phyloP scores from a whole-genome alignment of 179 eudicot genomes.

The Amaranthus tricolor region DNA sequence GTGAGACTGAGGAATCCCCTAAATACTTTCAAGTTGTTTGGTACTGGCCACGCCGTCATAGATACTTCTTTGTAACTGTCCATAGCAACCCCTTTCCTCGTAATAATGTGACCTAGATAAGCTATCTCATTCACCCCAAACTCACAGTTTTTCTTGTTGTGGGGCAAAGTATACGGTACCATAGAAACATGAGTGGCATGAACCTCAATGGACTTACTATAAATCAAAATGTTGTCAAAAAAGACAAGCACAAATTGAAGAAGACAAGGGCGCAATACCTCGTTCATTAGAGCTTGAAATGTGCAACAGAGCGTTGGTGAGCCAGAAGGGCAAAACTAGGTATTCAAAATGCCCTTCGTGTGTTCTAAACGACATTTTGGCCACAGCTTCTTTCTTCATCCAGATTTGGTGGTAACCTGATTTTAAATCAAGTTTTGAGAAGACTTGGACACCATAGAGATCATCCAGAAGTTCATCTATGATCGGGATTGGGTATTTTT shows the following conservation, averaged over 20 bases:
- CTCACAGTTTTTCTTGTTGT: too few relatives aligned
- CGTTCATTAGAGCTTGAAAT: not conserved
- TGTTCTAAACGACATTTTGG: not conserved
- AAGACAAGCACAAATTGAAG: not conserved
- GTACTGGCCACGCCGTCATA: too few relatives aligned
- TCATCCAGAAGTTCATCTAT: slow-evolving; percentile 4
- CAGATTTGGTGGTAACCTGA: not conserved
- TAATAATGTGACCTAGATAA: too few relatives aligned
- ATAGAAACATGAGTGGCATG: too few relatives aligned
- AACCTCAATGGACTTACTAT: too few relatives aligned
- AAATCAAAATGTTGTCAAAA: not conserved
- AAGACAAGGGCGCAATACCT: not conserved
- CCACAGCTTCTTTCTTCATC: not conserved
- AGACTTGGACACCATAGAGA: not conserved
- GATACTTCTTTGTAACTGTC: too few relatives aligned
- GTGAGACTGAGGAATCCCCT: too few relatives aligned
- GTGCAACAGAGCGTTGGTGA: not conserved
- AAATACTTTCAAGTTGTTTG: too few relatives aligned
- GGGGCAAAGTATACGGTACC: too few relatives aligned
- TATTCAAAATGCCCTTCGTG: not conserved
- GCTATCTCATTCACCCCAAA: too few relatives aligned
- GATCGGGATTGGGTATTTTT: not conserved
- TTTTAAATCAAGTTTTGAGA: not conserved
- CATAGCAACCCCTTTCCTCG: too few relatives aligned
- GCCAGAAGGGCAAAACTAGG: not conserved